These are phyloP conservation scores for Citrus cavaleriei DNA, from an alignment of 345 rosid species.

Conservation along the genomic window DNA sequence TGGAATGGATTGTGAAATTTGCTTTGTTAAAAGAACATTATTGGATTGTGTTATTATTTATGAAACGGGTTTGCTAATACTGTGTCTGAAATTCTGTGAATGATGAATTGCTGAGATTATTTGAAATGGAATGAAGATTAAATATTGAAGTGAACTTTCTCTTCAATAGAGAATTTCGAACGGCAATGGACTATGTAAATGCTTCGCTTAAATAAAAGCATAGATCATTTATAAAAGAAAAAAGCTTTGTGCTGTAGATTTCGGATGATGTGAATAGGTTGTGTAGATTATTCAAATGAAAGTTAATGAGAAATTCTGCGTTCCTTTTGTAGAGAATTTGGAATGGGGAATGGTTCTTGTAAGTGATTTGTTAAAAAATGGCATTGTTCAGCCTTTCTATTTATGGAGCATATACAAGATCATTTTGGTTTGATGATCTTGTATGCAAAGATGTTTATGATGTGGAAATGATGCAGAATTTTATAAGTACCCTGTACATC, in stretches of 20 bases:
- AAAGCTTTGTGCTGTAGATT: neutral
- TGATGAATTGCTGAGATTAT: neutral
- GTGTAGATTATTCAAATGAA: neutral
- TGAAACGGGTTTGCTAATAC: no score
- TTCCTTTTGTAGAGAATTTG: neutral
- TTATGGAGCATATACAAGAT: neutral
- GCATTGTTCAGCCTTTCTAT: neutral
- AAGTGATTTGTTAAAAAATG: neutral
- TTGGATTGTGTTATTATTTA: neutral
- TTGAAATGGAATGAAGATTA: neutral
- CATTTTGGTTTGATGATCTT: neutral
- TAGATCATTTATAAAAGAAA: neutral
- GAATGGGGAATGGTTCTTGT: neutral
- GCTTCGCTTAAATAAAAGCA: neutral
- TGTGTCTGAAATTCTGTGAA: neutral
- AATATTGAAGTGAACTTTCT: no score
- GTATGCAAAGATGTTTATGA: neutral
- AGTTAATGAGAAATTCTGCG: neutral
- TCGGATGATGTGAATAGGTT: neutral
- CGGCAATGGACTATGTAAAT: neutral
- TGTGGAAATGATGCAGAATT: neutral
- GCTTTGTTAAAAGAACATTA: neutral
- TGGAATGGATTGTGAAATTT: neutral
- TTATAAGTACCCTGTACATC: neutral
- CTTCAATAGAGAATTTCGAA: neutral